A percentile compares a stretch with the other conserved stretches of the same genome.
These are phyloP conservation scores for Parmales sp. DNA, from an alignment of 108 stramenopile species.

Conservation along the genomic window DNA sequence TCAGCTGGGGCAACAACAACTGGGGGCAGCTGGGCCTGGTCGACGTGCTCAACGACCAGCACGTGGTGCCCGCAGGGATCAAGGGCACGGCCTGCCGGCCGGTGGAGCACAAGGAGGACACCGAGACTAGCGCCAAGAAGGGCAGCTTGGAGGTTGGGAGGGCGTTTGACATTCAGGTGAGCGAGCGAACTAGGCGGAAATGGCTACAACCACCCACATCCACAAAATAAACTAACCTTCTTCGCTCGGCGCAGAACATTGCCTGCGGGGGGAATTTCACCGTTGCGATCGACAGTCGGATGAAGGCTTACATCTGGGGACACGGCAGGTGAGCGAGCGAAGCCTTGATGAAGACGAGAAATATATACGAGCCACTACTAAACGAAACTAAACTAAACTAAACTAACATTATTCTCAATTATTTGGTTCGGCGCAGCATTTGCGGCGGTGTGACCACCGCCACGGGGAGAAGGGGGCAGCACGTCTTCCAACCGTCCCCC, in stretches of 20 bases:
- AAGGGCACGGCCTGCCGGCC: neutral
- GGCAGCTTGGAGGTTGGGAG: neutral
- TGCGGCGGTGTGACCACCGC: neutral
- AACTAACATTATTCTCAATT: too few species aligned
- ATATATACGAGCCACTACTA: too few species aligned
- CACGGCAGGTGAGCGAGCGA: too few species aligned
- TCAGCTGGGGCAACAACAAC: slow-evolving; percentile 16
- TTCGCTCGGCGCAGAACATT: neutral
- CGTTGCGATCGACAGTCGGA: neutral
- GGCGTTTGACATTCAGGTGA: neutral
- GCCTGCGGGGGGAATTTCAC: slow-evolving; percentile 8
- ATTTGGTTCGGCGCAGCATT: neutral
- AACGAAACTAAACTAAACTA: too few species aligned
- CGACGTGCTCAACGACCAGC: neutral
- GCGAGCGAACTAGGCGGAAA: neutral
- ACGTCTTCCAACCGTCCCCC: neutral
- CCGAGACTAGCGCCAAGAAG: neutral
- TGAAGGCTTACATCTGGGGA: slow-evolving; percentile 8
- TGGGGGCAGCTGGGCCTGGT: slow-evolving; percentile 16
- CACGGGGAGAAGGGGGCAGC: neutral
- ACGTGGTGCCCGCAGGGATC: neutral
- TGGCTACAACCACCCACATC: too few species aligned
- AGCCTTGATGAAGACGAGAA: too few species aligned
- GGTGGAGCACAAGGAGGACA: slow-evolving; percentile 1
- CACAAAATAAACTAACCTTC: too few species aligned